Conservation (phyloP, 768 basidiomycete species). For the Austroboletus eburneus region DNA sequence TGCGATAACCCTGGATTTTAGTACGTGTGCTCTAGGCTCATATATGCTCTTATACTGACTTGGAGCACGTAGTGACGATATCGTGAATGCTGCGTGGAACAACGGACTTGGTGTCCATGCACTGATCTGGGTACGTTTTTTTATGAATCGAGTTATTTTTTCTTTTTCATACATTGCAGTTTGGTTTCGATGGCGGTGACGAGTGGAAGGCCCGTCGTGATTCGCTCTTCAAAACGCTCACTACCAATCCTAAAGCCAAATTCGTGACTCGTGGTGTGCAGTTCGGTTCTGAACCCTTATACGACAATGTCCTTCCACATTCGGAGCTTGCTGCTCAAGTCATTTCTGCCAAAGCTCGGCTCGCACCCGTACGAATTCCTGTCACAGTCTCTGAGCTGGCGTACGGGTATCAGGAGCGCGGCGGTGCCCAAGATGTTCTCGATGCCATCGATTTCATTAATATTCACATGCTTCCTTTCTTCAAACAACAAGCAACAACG, state of each 20-base stretch:
- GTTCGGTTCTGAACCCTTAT: slow-evolving; percentile 75
- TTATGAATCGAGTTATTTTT: slow-evolving; percentile 29
- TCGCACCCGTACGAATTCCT: slow-evolving; percentile 52
- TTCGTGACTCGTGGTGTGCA: slow-evolving; percentile 64
- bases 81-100: slow-evolving; percentile 66
- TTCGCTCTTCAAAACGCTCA: slow-evolving; percentile 46
- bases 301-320: slow-evolving; percentile 51
- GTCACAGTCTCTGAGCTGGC: slow-evolving; percentile 69
- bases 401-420: slow-evolving; percentile 51
- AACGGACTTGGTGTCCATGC: slow-evolving; percentile 70
- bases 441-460: slow-evolving; percentile 61
- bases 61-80: slow-evolving; percentile 40
- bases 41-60: slow-evolving; percentile 16
- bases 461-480: slow-evolving; percentile 70
- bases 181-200: slow-evolving; percentile 37
- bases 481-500: slow-evolving; percentile 32
- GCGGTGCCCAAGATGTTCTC: slow-evolving; percentile 52
- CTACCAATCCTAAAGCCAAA: slow-evolving; percentile 57
- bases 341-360: slow-evolving; percentile 40
- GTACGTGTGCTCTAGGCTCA: slow-evolving; percentile 14
- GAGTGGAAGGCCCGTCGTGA: slow-evolving; percentile 55
- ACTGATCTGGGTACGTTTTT: slow-evolving; percentile 59
- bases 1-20: slow-evolving; percentile 41
- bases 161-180: slow-evolving; percentile 22
- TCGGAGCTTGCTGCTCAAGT: slow-evolving; percentile 50